Evolutionary conservation across 345 rosid species (phyloP).

Genomic region (Pelargonium nanum): DNA sequence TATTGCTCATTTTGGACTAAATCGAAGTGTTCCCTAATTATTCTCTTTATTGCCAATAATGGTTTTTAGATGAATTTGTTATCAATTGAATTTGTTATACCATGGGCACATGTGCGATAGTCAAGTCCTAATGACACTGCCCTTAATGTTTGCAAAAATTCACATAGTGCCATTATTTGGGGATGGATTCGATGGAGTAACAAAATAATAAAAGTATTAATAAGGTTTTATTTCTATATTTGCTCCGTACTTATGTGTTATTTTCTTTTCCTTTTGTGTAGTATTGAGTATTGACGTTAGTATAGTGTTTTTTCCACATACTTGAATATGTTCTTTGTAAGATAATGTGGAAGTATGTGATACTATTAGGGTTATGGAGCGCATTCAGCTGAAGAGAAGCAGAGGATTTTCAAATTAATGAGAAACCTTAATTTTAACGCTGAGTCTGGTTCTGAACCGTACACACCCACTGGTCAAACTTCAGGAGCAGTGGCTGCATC

Average conservation of each 20-base stretch:
- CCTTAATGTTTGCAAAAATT: no score
- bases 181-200: no score
- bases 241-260: neutral
- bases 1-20: no score
- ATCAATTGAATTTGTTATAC: no score
- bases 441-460: constrained; percentile 78
- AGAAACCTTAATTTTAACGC: constrained; percentile 92
- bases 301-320: neutral
- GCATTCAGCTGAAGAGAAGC: constrained; percentile 96
- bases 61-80: no score
- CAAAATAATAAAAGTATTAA: no score
- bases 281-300: neutral
- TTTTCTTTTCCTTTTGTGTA: neutral
- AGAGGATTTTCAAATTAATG: constrained; percentile 87
- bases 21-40: no score
- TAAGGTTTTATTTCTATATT: neutral
- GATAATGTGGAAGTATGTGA: constrained; percentile 12
- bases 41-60: no score
- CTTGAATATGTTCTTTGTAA: neutral
- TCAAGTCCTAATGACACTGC: no score
- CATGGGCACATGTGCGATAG: no score
- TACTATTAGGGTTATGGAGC: constrained; percentile 79
- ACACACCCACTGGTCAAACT: constrained; percentile 53
- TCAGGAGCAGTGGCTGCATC: constrained; percentile 45
- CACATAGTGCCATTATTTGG: no score